A percentile compares a stretch with the other conserved stretches of the same genome.
These are phyloP conservation scores for Pinus taeda DNA, from an alignment of 75 land plant genomes.

Conservation along the genomic window DNA sequence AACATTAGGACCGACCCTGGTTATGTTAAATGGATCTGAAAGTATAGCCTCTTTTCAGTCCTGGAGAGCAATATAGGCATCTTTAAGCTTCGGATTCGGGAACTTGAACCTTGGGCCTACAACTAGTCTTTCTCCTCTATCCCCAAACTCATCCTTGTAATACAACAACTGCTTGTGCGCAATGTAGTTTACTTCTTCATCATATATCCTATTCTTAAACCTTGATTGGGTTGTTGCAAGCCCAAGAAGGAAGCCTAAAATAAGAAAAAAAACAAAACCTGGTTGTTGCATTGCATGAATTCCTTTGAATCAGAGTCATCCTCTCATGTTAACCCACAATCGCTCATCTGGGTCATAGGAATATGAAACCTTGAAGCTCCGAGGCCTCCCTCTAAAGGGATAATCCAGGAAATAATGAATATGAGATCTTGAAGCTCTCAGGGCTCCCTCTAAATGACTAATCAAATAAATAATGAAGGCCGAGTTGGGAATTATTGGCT, in stretches of 20 bases:
- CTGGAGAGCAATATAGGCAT: conserved; percentile 57
- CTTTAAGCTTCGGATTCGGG: conserved; percentile 17
- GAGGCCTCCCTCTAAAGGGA: too few species aligned
- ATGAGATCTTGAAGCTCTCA: too few species aligned
- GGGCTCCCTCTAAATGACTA: too few species aligned
- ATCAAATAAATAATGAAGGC: too few species aligned
- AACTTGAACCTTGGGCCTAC: conserved; percentile 22
- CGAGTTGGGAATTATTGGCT: too few species aligned
- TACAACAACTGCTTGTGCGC: conserved; percentile 28
- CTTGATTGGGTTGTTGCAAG: not conserved
- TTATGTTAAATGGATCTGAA: conserved; percentile 51
- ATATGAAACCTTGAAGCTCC: too few species aligned
- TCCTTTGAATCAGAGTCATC: not conserved
- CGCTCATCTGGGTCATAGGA: not conserved
- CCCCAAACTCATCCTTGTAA: conserved; percentile 35
- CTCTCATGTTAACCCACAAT: conserved; percentile 8
- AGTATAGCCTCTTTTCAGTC: conserved; percentile 57
- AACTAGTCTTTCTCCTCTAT: conserved; percentile 17
- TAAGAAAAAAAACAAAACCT: not conserved
- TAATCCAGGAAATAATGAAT: too few species aligned
- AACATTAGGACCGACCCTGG: conserved; percentile 66
- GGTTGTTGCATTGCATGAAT: not conserved
- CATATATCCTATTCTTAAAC: conserved; percentile 13
- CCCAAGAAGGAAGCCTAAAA: not conserved
- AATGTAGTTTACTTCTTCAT: conserved; percentile 24